Evolutionary conservation across 176 grass and related monocot genomes (phyloP).

Genomic region (Poa annua): DNA sequence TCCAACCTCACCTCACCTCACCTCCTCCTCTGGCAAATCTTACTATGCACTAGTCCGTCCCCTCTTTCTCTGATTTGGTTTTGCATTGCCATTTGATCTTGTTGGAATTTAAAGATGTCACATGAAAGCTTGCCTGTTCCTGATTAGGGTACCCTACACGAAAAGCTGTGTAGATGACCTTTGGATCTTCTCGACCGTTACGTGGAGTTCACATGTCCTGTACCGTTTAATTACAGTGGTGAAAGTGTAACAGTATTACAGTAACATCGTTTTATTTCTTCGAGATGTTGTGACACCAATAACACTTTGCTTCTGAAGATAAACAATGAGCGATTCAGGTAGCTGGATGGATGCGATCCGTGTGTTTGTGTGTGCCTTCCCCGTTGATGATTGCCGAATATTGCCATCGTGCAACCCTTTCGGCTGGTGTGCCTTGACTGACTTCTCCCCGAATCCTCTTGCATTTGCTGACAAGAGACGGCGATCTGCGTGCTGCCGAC

Average conservation of each 20-base stretch:
- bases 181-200: constrained; percentile 44
- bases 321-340: not conserved
- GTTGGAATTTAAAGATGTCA: constrained; percentile 52
- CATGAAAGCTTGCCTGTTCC: constrained; percentile 47
- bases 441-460: not conserved
- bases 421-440: constrained; percentile 1
- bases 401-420: constrained; percentile 20
- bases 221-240: constrained; percentile 21
- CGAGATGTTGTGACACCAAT: too few species aligned
- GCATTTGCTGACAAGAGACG: constrained; percentile 19
- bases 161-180: constrained; percentile 25
- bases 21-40: constrained; percentile 40
- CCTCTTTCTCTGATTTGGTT: constrained; percentile 40
- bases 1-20: not conserved
- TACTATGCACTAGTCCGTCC: not conserved
- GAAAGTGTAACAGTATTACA: not conserved
- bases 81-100: constrained; percentile 36
- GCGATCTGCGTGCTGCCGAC: constrained; percentile 34
- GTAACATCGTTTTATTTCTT: not conserved
- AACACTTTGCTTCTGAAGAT: not conserved
- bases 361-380: not conserved
- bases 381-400: constrained; percentile 20
- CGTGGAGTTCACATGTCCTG: constrained; percentile 32
- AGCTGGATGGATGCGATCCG: constrained; percentile 22
- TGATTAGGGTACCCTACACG: constrained; percentile 29